These are phyloP conservation scores for Carex myosuroides DNA, from an alignment of 176 grass and related monocot genomes.

Conservation along the genomic window DNA sequence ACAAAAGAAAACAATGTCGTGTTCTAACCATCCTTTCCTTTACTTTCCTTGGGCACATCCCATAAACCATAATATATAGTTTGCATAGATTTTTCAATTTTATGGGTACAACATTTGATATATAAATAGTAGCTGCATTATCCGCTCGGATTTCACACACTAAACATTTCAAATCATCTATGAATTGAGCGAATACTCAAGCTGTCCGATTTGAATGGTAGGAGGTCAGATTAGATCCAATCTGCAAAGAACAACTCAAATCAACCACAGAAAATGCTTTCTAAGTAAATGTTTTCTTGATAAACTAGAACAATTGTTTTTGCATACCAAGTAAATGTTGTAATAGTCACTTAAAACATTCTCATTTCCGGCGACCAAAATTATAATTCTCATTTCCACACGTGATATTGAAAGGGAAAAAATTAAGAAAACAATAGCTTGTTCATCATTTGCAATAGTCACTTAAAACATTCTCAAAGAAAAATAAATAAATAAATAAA, in stretches of 20 bases:
- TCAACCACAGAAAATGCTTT: background rate
- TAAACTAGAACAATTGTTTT: background rate
- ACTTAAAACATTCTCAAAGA: background rate
- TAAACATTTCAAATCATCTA: background rate
- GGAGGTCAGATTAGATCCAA: background rate
- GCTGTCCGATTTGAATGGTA: background rate
- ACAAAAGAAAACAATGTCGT: too few relatives aligned
- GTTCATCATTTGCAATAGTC: background rate
- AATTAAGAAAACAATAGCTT: background rate
- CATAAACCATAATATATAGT: too few relatives aligned
- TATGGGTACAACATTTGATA: too few relatives aligned
- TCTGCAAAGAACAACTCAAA: background rate
- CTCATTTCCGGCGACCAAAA: background rate
- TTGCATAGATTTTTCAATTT: too few relatives aligned
- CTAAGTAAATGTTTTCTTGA: background rate
- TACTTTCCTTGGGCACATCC: too few relatives aligned
- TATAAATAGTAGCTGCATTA: too few relatives aligned
- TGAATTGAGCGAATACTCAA: background rate
- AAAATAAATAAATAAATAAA: background rate
- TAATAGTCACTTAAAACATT: too few relatives aligned
- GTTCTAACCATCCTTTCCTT: too few relatives aligned
- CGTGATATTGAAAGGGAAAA: background rate
- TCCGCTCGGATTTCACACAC: too few relatives aligned
- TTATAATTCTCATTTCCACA: background rate
- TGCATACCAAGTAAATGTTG: background rate